Conservation (phyloP, 495 filamentous ascomycete species). For the Penicillium herquei region DNA sequence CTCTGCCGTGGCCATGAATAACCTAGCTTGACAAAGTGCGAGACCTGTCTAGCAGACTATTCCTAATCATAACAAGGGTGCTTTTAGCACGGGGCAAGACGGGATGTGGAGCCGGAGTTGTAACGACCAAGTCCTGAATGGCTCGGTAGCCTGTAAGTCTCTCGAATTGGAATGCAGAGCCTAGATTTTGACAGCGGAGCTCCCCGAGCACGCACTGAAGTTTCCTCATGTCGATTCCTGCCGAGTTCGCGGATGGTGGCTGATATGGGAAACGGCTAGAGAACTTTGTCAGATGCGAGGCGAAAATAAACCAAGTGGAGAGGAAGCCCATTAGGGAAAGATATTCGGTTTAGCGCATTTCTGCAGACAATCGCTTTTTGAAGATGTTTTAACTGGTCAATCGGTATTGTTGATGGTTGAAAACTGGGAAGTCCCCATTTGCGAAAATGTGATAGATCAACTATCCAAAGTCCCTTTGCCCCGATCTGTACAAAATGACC, state of each 20-base stretch:
- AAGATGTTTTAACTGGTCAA: too few relatives aligned
- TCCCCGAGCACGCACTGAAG: neutral
- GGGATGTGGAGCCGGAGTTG: conserved; percentile 15
- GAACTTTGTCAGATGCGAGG: neutral
- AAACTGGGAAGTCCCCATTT: neutral
- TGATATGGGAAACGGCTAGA: neutral
- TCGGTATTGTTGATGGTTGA: too few relatives aligned
- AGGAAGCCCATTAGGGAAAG: neutral
- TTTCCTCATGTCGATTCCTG: neutral
- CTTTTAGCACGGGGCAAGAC: conserved; percentile 3
- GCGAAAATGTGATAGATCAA: neutral
- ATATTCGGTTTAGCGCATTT: neutral
- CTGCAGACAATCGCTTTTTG: neutral
- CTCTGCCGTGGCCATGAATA: neutral
- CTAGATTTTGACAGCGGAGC: neutral
- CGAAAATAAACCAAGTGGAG: neutral
- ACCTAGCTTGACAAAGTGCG: neutral
- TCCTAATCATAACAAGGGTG: neutral
- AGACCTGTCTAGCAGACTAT: neutral
- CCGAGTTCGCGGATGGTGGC: neutral
- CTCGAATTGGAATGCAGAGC: neutral
- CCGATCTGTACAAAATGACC: conserved; percentile 1
- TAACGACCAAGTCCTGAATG: conserved; percentile 3
- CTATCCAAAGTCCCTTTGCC: neutral
- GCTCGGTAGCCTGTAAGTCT: neutral